Conservation (phyloP, 1,284 basidiomycete species). For the Ceratorhiza oryzae-sativae region DNA sequence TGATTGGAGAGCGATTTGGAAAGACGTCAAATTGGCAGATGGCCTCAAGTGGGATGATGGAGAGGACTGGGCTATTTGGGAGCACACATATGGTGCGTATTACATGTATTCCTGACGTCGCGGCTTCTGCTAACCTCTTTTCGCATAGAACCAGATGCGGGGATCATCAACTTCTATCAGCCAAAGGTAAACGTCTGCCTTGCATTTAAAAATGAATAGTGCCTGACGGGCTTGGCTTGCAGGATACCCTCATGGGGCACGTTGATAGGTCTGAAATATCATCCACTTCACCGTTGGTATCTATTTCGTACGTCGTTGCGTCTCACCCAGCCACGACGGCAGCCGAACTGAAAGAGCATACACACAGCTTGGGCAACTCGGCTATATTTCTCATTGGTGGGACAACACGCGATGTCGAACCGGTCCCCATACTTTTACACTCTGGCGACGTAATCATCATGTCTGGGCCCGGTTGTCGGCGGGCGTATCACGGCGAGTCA, state of each 20-base stretch:
- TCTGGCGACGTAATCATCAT: slow-evolving; percentile 92
- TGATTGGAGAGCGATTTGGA: slow-evolving; percentile 73
- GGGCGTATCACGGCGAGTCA: slow-evolving; percentile 80
- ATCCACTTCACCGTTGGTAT: slow-evolving; percentile 86
- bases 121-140: slow-evolving; percentile 34
- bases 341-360: background rate
- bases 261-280: slow-evolving; percentile 90
- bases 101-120: slow-evolving; percentile 2
- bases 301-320: slow-evolving; percentile 72
- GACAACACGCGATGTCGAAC: slow-evolving; percentile 73
- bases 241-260: slow-evolving; percentile 92
- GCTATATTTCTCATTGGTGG: slow-evolving; percentile 90
- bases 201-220: slow-evolving; percentile 1
- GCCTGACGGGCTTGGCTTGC: slow-evolving; percentile 28
- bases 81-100: slow-evolving; percentile 71
- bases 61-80: slow-evolving; percentile 73
- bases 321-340: background rate
- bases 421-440: slow-evolving; percentile 78
- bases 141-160: slow-evolving; percentile 81
- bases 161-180: slow-evolving; percentile 93
- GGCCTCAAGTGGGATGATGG: slow-evolving; percentile 52
- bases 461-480: slow-evolving; percentile 82
- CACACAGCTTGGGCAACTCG: slow-evolving; percentile 77
- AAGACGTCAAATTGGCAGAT: slow-evolving; percentile 41
- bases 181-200: slow-evolving; percentile 55